phyloP scores from a whole-genome alignment of 345 rosid genomes.

The Limnanthes douglasii region DNA sequence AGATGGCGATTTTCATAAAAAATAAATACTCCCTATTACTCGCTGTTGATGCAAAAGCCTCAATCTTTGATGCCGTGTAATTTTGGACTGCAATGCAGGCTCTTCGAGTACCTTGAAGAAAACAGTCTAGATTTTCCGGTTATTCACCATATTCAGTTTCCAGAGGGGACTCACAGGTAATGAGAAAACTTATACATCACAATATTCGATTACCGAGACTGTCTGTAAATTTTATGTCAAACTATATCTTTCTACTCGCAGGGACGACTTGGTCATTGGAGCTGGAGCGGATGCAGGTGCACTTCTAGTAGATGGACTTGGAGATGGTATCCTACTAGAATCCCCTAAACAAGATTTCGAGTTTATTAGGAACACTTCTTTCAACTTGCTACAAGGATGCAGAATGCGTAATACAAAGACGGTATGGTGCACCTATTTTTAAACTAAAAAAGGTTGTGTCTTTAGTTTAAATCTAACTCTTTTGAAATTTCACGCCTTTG shows the following conservation, averaged over 20 bases:
- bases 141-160: slow-evolving; percentile 83
- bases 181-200: slow-evolving; percentile 1
- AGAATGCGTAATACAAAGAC: slow-evolving; percentile 98
- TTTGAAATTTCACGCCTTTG: no score
- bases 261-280: slow-evolving; percentile 86
- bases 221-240: slow-evolving; percentile 2
- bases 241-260: slow-evolving; percentile 16
- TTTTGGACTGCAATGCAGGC: slow-evolving; percentile 23
- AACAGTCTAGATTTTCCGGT: slow-evolving; percentile 64
- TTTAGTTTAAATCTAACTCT: no score
- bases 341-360: slow-evolving; percentile 81
- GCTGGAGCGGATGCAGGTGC: slow-evolving; percentile 84
- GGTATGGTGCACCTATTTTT: slow-evolving; percentile 22
- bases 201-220: slow-evolving; percentile 1
- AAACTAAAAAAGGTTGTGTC: no score
- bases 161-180: slow-evolving; percentile 62
- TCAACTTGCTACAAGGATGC: slow-evolving; percentile 94
- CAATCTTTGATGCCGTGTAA: neutral
- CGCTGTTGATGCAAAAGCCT: no score
- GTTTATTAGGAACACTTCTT: slow-evolving; percentile 80
- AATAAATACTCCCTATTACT: no score
- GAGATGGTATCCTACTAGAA: slow-evolving; percentile 84
- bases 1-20: no score
- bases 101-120: slow-evolving; percentile 71
- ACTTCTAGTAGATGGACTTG: slow-evolving; percentile 93